Conservation (phyloP, 2,329 filamentous ascomycete genomes). For the Sporothrix curviconia region DNA sequence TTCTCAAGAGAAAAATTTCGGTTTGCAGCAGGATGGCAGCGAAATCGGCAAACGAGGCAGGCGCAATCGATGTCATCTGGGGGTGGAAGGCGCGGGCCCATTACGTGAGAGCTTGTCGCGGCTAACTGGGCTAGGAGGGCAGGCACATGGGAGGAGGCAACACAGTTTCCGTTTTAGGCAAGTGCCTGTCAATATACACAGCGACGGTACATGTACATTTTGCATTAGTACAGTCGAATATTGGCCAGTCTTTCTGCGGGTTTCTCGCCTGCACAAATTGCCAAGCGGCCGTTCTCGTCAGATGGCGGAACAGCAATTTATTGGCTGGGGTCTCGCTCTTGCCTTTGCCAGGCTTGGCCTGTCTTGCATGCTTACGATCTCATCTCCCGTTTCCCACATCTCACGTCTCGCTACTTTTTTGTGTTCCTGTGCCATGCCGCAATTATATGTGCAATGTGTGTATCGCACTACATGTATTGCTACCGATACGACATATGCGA, state of each 20-base stretch:
- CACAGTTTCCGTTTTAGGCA: constrained; percentile 13
- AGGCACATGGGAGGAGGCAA: not conserved
- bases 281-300: too few species aligned
- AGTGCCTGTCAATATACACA: not conserved
- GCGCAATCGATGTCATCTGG: constrained; percentile 1
- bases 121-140: not conserved
- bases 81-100: constrained; percentile 1
- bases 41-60: not conserved
- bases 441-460: too few species aligned
- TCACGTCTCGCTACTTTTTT: not conserved
- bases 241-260: constrained; percentile 4
- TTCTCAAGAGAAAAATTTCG: too few species aligned
- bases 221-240: constrained; percentile 4
- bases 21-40: not conserved
- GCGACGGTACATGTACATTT: not conserved
- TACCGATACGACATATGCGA: too few species aligned
- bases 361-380: not conserved
- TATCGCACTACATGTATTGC: too few species aligned
- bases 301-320: too few species aligned
- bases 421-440: not conserved
- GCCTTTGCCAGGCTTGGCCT: not conserved
- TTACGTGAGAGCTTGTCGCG: constrained; percentile 11
- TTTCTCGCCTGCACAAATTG: too few species aligned
- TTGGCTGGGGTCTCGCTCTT: not conserved
- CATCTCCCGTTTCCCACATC: not conserved